phyloP scores from a whole-genome alignment of 257 asterid genomes.

The Solanum appendiculatum region DNA sequence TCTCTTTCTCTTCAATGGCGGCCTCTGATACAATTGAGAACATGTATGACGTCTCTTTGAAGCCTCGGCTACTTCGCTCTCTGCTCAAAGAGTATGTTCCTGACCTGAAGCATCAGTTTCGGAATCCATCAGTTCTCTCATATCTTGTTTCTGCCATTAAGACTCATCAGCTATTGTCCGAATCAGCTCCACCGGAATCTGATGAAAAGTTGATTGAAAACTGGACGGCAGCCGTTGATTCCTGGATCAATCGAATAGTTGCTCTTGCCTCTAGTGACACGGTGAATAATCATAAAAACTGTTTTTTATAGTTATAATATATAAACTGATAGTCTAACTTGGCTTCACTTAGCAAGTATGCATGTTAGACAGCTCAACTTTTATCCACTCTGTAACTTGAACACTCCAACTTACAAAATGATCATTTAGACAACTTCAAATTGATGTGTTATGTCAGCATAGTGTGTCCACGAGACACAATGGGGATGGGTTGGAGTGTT shows the following conservation, averaged over 20 bases:
- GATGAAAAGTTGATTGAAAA: slow-evolving; percentile 29
- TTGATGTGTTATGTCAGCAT: background rate
- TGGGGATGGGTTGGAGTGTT: background rate
- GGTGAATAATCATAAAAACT: slow-evolving; percentile 23
- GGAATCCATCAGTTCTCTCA: slow-evolving; percentile 50
- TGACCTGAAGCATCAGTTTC: slow-evolving; percentile 52
- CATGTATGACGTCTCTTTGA: slow-evolving; percentile 36
- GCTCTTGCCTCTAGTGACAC: slow-evolving; percentile 41
- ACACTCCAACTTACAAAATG: background rate
- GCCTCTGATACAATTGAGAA: slow-evolving; percentile 17
- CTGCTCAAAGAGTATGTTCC: slow-evolving; percentile 66
- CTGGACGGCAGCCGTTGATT: slow-evolving; percentile 71
- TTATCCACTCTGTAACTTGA: background rate
- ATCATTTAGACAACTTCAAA: background rate
- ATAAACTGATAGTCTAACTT: fast-evolving
- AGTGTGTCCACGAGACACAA: background rate
- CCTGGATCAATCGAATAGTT: slow-evolving; percentile 65
- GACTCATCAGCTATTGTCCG: slow-evolving; percentile 54
- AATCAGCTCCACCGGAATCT: slow-evolving; percentile 17
- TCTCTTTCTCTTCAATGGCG: slow-evolving; percentile 28
- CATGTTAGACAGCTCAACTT: background rate
- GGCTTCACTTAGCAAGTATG: background rate
- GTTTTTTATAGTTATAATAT: background rate
- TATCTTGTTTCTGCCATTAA: slow-evolving; percentile 45
- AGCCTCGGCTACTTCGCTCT: slow-evolving; percentile 58